A percentile compares a stretch with the other conserved stretches of the same genome.
phyloP scores from a whole-genome alignment of 495 filamentous ascomycete species.

The Xanthoparmelia taractica region DNA sequence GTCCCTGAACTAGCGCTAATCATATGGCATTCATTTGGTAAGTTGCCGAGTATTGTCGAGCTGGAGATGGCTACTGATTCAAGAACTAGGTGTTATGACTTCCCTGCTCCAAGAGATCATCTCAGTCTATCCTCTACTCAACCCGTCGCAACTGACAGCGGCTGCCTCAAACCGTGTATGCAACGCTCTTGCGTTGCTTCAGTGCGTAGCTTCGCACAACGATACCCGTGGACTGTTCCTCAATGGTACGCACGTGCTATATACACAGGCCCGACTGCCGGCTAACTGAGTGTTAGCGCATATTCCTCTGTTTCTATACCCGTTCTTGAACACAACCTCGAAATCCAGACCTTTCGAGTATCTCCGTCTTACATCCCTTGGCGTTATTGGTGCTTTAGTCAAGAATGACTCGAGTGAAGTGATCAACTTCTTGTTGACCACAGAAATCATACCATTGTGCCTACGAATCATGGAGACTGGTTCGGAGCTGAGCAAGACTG shows the following conservation, averaged over 20 bases:
- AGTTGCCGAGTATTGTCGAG: slow-evolving; percentile 26
- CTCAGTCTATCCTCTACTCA: slow-evolving; percentile 92
- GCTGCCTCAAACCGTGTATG: slow-evolving; percentile 95
- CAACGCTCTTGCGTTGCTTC: slow-evolving; percentile 91
- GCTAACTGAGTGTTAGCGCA: slow-evolving; percentile 55
- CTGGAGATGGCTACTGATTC: slow-evolving; percentile 22
- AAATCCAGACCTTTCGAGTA: slow-evolving; percentile 99
- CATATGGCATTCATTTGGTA: slow-evolving; percentile 98
- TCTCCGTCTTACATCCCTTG: slow-evolving; percentile 91
- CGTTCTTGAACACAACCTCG: slow-evolving; percentile 97
- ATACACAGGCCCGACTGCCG: background rate
- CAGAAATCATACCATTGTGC: slow-evolving; percentile 96
- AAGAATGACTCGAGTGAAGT: slow-evolving; percentile 99
- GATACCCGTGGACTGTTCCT: slow-evolving; percentile 91
- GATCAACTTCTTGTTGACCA: slow-evolving; percentile 97
- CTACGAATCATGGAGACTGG: slow-evolving; percentile 99
- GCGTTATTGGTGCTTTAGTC: slow-evolving; percentile 93
- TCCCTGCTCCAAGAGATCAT: slow-evolving; percentile 97
- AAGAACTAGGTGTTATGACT: slow-evolving; percentile 85
- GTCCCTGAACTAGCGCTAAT: slow-evolving; percentile 95
- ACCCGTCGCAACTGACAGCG: slow-evolving; percentile 92
- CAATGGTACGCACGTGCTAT: slow-evolving; percentile 53
- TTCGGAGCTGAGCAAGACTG: slow-evolving; percentile 96
- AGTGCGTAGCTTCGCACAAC: slow-evolving; percentile 96
- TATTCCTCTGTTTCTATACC: slow-evolving; percentile 96